Evolutionary conservation across 2,329 filamentous ascomycete species (phyloP), one percentile per base, ranked within the genome.

Genomic region (Diaporthe sp.): DNA sequence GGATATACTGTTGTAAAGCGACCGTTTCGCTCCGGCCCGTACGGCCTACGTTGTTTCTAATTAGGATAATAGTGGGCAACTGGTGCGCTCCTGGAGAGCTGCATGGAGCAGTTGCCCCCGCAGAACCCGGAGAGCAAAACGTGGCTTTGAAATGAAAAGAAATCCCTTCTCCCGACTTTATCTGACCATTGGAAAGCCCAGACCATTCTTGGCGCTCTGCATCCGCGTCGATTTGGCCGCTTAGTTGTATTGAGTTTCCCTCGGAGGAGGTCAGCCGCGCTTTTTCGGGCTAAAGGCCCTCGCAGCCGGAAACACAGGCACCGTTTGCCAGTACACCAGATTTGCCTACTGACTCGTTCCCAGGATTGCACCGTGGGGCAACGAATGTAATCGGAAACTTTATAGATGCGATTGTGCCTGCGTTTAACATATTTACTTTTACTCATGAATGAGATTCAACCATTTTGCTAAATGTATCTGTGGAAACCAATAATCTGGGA

Each of bases 111-210:
- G 57, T 53, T 65, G 39, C 39, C 61, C 57, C 72, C 65, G 39
- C 39, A 42, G 25, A 42, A 46, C 17, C 25, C 19, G 19, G 37
- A 62, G 17, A n/a, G 4, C 8, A 55, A 17, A 15, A 62, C 9
- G 42, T 42, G 37, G 55, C 68, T 28, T 57, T 6, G n/a, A 53
- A 39, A 71, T 39, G 19, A 28, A 44, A 34, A 65, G 12, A 17
- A 28, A 17, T 59, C 57, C 51, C 57, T 37, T 53, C 37, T 51
- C n/a, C 46, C 71, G 49, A 34, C 13, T n/a, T 65, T 44, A 25
- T 44, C n/a, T 70, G 61, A 44, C 46, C 59, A 76, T 76, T 74
- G 73, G 75, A 49, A 62, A 62, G 73, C 59, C 71, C 37, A 69
- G 71, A 51, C 59, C n/a, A 19, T 25, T 22, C 53, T 57, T 62